A percentile compares a stretch with the other conserved stretches of the same genome.
Conservation (phyloP, 2,329 filamentous ascomycete species). For the Fusarium transvaalense region DNA sequence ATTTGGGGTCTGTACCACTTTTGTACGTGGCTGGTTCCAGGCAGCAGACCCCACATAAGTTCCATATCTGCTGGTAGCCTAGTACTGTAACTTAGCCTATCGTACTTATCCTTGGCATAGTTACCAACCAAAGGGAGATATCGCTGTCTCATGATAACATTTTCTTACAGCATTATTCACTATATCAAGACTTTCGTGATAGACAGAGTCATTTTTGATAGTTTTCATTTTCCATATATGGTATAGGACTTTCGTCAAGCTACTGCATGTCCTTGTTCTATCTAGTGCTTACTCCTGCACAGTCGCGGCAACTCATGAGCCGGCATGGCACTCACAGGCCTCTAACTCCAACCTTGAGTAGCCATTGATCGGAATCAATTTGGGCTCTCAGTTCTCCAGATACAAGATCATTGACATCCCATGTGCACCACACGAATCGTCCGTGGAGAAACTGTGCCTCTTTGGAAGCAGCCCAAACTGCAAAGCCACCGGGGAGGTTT, state of each 20-base stretch:
- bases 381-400: slow-evolving; percentile 12
- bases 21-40: neutral
- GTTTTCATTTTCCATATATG: neutral
- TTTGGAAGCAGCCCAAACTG: slow-evolving; percentile 55
- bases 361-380: slow-evolving; percentile 35
- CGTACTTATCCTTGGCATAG: too few species aligned
- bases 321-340: slow-evolving; percentile 14
- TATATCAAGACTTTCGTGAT: too few species aligned
- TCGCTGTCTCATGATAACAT: too few species aligned
- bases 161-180: too few species aligned
- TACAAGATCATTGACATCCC: slow-evolving; percentile 63
- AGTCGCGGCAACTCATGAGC: neutral
- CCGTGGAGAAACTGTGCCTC: slow-evolving; percentile 61
- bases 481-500: slow-evolving; percentile 57
- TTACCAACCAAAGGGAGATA: too few species aligned
- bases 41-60: slow-evolving; percentile 1
- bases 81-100: too few species aligned
- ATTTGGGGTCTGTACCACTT: neutral
- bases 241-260: neutral
- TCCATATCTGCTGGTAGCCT: neutral
- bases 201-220: too few species aligned
- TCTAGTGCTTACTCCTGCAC: too few species aligned
- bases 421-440: slow-evolving; percentile 63
- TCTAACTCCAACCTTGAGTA: slow-evolving; percentile 45
- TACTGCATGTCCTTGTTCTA: neutral